Evolutionary conservation across 352 stramenopile species (phyloP).

Genomic region (Phytopythium vexans): DNA sequence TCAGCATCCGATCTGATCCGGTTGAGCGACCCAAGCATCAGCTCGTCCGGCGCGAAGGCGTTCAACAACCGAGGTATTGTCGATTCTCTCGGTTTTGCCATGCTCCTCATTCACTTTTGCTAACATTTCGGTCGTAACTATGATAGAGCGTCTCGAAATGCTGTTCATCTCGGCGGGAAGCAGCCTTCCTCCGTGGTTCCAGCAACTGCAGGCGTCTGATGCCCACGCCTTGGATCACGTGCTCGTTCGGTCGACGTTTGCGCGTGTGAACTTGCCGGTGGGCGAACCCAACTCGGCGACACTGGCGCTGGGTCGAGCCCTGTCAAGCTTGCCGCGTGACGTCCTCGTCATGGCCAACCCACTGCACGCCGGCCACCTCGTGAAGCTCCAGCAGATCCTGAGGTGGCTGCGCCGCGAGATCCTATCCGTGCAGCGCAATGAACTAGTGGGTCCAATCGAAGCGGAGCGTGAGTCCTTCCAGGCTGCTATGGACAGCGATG

Average conservation of each 20-base stretch:
- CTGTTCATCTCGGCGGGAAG: constrained; percentile 46
- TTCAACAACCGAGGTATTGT: too few species aligned
- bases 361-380: constrained; percentile 24
- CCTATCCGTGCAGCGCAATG: constrained; percentile 14
- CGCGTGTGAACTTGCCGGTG: constrained; percentile 19
- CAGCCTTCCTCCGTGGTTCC: constrained; percentile 22
- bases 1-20: too few species aligned
- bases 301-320: constrained; percentile 26
- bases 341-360: constrained; percentile 45
- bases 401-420: constrained; percentile 29
- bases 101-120: neutral
- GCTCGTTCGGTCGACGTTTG: constrained; percentile 35
- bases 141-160: constrained; percentile 20
- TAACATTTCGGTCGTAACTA: neutral
- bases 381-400: constrained; percentile 19
- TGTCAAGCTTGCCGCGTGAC: constrained; percentile 28
- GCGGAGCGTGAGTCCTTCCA: neutral
- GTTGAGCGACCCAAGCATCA: too few species aligned
- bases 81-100: too few species aligned
- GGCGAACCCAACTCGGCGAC: constrained; percentile 17
- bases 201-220: neutral
- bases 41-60: too few species aligned
- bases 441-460: neutral
- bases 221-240: constrained; percentile 2
- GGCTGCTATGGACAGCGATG: too few species aligned